Evolutionary conservation across 2,329 filamentous ascomycete genomes (phyloP).

Genomic region (Talaromyces albobiverticillius): DNA sequence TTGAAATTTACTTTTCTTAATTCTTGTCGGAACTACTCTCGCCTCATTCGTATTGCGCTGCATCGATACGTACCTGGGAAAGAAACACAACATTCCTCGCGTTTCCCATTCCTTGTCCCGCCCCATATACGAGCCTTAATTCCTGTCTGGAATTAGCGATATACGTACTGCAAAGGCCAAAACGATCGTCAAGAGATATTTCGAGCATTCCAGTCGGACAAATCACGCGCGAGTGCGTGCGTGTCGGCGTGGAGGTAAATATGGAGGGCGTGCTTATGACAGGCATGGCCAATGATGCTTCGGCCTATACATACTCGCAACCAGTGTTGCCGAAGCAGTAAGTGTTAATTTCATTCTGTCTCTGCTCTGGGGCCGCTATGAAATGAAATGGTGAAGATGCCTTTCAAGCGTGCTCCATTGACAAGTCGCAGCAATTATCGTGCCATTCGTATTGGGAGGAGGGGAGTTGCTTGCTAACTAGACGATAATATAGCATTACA

Average conservation of each 20-base stretch:
- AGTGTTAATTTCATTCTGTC: neutral
- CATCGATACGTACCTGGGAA: neutral
- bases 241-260: neutral
- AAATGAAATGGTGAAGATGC: too few species aligned
- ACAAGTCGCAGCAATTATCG: too few species aligned
- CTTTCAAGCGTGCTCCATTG: too few species aligned
- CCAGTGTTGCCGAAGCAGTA: constrained; percentile 5
- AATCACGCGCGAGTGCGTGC: neutral
- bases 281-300: neutral
- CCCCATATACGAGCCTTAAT: neutral
- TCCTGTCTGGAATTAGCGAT: neutral
- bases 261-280: constrained; percentile 7
- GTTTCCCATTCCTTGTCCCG: neutral
- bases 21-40: neutral
- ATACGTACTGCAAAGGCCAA: neutral
- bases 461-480: neutral
- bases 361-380: too few species aligned
- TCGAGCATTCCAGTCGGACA: constrained; percentile 2
- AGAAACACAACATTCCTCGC: neutral
- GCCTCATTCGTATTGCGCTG: neutral
- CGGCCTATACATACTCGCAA: neutral
- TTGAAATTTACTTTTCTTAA: neutral
- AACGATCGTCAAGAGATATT: neutral
- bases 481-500: constrained; percentile 7
- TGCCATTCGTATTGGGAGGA: too few species aligned